These are phyloP conservation scores for Syzygium aromaticum DNA, from an alignment of 345 rosid species.

Conservation along the genomic window DNA sequence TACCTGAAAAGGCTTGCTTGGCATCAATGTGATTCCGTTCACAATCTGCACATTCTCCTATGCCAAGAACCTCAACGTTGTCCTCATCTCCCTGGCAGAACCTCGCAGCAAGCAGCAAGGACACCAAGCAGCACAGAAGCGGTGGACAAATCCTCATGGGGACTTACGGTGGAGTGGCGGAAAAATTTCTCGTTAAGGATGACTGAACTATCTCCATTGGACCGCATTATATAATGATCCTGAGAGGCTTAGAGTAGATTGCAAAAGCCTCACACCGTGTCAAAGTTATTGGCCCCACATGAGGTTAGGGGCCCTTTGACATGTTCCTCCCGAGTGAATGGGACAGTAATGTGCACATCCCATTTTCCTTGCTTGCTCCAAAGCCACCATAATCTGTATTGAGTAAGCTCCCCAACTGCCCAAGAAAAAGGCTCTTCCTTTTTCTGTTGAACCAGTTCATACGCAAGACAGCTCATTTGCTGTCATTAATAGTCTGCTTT, in stretches of 20 bases:
- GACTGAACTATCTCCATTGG: neutral
- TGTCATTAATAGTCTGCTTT: neutral
- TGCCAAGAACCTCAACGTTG: conserved; percentile 44
- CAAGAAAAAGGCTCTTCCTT: neutral
- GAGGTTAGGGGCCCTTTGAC: neutral
- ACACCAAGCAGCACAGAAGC: conserved; percentile 31
- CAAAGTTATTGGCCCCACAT: neutral
- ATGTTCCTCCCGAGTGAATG: no score
- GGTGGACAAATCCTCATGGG: conserved; percentile 45
- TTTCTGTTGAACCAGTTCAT: neutral
- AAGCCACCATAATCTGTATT: neutral
- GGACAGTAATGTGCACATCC: neutral
- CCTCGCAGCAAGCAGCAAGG: conserved; percentile 18
- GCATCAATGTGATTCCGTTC: conserved; percentile 15
- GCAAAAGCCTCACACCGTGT: neutral
- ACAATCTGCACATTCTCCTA: conserved; percentile 62
- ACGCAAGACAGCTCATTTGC: neutral
- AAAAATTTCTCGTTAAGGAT: neutral
- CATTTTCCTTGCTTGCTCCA: neutral
- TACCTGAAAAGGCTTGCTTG: conserved; percentile 58
- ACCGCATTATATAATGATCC: neutral
- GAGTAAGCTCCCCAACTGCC: neutral
- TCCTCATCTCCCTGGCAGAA: conserved; percentile 26
- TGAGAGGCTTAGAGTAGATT: neutral
- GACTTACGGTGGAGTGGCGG: neutral